phyloP scores from a whole-genome alignment of 306 rosid genomes.

The cucumber (Cucumis sativus) region DNA sequence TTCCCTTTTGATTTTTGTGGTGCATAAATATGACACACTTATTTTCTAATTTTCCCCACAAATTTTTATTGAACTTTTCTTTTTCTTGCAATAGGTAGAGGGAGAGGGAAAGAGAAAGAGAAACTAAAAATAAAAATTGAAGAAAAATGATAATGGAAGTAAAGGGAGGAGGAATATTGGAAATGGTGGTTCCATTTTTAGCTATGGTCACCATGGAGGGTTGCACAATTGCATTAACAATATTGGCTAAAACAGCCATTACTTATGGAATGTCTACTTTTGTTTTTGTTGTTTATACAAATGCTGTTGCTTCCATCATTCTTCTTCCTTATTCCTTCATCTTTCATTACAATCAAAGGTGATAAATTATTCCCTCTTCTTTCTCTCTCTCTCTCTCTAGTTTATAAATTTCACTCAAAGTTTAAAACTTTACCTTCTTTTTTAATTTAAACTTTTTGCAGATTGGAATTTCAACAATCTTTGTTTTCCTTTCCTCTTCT shows the following conservation, averaged over 20 bases:
- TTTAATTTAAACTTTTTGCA: slow-evolving; percentile 1
- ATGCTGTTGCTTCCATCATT: slow-evolving; percentile 35
- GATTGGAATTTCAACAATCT: slow-evolving; percentile 30
- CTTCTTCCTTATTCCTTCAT: slow-evolving; percentile 49
- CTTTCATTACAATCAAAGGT: slow-evolving; percentile 30
- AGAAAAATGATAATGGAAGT: slow-evolving; percentile 1
- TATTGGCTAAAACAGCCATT: slow-evolving; percentile 48
- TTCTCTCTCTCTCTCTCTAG: background rate
- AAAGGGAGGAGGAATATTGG: slow-evolving; percentile 11
- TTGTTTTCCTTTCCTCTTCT: slow-evolving; percentile 41
- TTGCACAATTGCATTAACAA: slow-evolving; percentile 47
- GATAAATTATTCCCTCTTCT: background rate
- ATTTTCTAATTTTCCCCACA: background rate
- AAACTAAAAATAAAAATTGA: background rate
- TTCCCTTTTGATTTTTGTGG: background rate
- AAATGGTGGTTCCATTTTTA: slow-evolving; percentile 31
- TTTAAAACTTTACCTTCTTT: background rate
- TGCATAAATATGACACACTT: background rate
- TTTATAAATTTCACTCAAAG: background rate
- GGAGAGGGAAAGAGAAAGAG: background rate
- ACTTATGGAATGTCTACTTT: slow-evolving; percentile 56
- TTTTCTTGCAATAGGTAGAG: background rate
- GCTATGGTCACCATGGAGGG: slow-evolving; percentile 63
- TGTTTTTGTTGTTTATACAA: slow-evolving; percentile 57
- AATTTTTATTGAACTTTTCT: background rate